A percentile compares a stretch with the other conserved stretches of the same genome.
phyloP scores from a whole-genome alignment of 2,329 filamentous ascomycete genomes.

The Cytospora piceicola region DNA sequence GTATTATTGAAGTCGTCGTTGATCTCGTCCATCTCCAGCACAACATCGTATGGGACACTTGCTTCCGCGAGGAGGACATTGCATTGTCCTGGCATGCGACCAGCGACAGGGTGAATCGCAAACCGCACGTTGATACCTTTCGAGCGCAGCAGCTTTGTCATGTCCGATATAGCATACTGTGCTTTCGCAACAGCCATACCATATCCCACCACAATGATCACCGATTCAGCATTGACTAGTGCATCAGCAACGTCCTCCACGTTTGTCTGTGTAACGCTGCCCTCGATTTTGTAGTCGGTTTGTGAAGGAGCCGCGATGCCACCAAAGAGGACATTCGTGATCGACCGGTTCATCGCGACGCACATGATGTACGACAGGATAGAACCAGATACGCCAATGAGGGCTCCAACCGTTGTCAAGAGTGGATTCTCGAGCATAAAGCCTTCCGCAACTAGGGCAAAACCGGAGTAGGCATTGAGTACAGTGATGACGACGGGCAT shows the following conservation, averaged over 20 bases:
- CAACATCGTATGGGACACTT: constrained; percentile 86
- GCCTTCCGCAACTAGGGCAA: constrained; percentile 86
- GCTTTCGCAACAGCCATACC: constrained; percentile 95
- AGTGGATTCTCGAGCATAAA: constrained; percentile 90
- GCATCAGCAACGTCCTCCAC: constrained; percentile 81
- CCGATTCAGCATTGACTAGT: constrained; percentile 75
- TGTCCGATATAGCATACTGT: constrained; percentile 87
- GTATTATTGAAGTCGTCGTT: constrained; percentile 89
- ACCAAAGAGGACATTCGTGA: constrained; percentile 89
- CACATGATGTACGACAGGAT: constrained; percentile 89
- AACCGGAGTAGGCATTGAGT: constrained; percentile 87
- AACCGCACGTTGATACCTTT: constrained; percentile 83
- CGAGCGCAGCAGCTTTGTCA: constrained; percentile 72
- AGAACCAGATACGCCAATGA: constrained; percentile 87
- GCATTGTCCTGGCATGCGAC: constrained; percentile 91
- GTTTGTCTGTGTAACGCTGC: constrained; percentile 75
- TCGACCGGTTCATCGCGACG: constrained; percentile 86
- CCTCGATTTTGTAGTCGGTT: constrained; percentile 75
- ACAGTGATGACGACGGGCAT: constrained; percentile 94
- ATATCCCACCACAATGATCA: constrained; percentile 90
- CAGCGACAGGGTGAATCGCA: constrained; percentile 87
- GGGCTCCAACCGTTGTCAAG: constrained; percentile 79
- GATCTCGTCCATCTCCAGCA: constrained; percentile 95
- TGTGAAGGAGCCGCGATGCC: constrained; percentile 70
- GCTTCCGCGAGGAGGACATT: constrained; percentile 90